Evolutionary conservation across 139 green algal species (phyloP), one percentile per base, ranked within the genome.

Genomic region (Haematococcus sp.): DNA sequence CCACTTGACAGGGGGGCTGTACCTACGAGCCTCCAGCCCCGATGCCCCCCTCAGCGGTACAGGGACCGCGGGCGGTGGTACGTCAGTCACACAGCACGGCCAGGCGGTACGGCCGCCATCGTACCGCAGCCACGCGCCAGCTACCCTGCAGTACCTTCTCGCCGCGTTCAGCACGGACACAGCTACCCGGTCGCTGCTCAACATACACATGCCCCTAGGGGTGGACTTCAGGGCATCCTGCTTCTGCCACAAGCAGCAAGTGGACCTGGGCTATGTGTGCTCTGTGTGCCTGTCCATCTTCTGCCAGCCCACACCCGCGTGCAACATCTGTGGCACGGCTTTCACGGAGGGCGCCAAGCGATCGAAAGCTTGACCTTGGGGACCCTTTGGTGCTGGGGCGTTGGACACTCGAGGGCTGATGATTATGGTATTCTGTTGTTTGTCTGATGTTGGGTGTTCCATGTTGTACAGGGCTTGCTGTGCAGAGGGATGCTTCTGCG

Each of bases 201-300:
- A 78, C 30, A 64, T 86, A 67, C 70, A 64, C 27, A 73, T 78
- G 68, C 59, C 71, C 27, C 55, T 82, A 55, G 89, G 81, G 1
- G 88, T 95, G 27, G 87, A 95, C 66, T 95, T 95, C 81, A 75
- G 88, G 0, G 91, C 90, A 1, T 91, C 91, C 22, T 95, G 89
- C 75, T 94, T 94, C 78, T 94, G 89, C 70, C 89, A 94, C 76
- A 88, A 88, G 76, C 74, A 71, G 3, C 43, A 86, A 1, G 86
- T 95, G 44, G 88, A 94, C 75, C 61, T 89, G 13, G 91, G 88
- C 19, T 94, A 82, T 66, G 91, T 95, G 28, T 97, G 91, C 78
- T 95, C 89, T 0, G 91, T 95, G 63, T 97, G 91, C 74, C 83
- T 97, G 16, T 93, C 88, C 67, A 92, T 97, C 63, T 97, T 95